phyloP scores from a whole-genome alignment of 1,284 basidiomycete species.

The Ganoderma boninense region DNA sequence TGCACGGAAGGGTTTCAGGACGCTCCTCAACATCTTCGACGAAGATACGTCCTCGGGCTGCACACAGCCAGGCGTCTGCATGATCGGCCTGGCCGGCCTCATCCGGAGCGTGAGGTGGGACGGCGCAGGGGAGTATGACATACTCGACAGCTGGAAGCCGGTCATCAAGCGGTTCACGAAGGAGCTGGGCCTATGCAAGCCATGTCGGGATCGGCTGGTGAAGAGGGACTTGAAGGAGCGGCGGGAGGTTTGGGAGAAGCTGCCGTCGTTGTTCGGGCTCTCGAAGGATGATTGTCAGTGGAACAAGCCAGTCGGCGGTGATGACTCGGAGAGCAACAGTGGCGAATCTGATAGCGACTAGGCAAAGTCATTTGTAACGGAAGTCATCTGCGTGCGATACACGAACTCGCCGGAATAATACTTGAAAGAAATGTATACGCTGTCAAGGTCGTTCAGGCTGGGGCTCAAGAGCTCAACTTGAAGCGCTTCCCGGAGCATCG shows the following conservation, averaged over 20 bases:
- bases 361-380: neutral
- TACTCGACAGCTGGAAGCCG: neutral
- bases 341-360: neutral
- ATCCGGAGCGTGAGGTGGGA: neutral
- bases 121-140: neutral
- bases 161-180: neutral
- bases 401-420: no score
- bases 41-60: neutral
- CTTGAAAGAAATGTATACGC: no score
- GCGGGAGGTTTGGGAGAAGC: neutral
- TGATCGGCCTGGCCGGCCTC: neutral
- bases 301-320: neutral
- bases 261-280: neutral
- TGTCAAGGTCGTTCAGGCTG: no score
- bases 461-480: no score
- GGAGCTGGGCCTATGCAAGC: neutral
- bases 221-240: neutral
- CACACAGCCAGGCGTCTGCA: neutral
- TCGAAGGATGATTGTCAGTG: neutral
- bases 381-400: no score
- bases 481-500: no score
- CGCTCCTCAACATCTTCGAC: neutral
- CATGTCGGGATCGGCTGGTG: neutral
- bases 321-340: neutral
- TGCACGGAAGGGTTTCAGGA: neutral